Base-by-base conservation (phyloP, 352 stramenopile genomes). In the Phytophthora palmivora region DNA sequence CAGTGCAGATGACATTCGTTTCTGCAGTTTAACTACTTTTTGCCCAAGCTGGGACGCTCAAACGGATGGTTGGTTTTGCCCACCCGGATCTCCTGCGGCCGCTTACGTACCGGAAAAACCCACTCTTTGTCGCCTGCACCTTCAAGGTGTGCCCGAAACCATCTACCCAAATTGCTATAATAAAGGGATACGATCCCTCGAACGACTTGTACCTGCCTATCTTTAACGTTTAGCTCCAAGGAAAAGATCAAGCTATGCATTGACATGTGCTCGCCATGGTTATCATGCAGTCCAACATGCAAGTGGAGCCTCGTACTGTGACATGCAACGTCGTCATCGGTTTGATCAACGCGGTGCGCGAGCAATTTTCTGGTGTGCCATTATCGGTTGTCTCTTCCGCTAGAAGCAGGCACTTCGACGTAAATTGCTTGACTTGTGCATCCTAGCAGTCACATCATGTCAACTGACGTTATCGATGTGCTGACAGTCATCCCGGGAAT, bases 401-500 rank as follows among this genome's bases (percentile, higher is more conserved):
- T 60, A n/a, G 24, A 28, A 28, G 6, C 24, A 28, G 24, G 24
- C 24, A 28, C 6, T 28, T 6, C 26, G 37, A 38, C 41, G 41
- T 0, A 60, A 60, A 33, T 12, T 60, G 32, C 30, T 52, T 3
- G 21, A 47, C 21, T 14, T 62, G 2, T 21, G 42, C 32, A 46
- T 62, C 9, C 43, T 44, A 9, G n/a, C 3, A 34, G 14, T 16
- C 7, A 26, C 32, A 14, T 42, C 2, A 48, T 42, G 43, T 4
- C 14, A 9, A 6, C 1, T 34, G 53, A 22, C 9, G 15, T 19
- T 6, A 21, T 54, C 2, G 53, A 62, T 3, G 33, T 41, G 6
- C n/a, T 54, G 21, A 54, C 43, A 1, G 34, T 62, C 2, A 53
- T 54, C 10, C 53, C 53, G 0, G 22, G 33, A 58, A 22, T n/a